Evolutionary conservation across 2,329 filamentous ascomycete genomes (phyloP).

Genomic region (Colletotrichum melonis): DNA sequence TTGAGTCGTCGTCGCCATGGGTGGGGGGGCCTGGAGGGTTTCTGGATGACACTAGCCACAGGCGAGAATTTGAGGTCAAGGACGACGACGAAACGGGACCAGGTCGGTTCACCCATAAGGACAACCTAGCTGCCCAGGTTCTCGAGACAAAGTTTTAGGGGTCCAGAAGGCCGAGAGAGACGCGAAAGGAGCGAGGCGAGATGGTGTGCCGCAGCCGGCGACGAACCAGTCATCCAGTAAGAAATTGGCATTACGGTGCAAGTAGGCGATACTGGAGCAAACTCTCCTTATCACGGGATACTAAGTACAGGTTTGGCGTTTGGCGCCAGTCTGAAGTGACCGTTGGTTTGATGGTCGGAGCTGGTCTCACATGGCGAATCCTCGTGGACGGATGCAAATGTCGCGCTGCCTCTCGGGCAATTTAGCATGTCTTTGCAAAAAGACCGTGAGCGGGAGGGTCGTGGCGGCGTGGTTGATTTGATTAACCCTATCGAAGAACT

Average conservation of each 20-base stretch:
- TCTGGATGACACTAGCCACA: constrained; percentile 4
- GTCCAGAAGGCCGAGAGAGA: constrained; percentile 18
- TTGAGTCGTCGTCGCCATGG: constrained; percentile 11
- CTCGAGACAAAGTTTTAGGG: constrained; percentile 9
- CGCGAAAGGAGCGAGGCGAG: constrained; percentile 14
- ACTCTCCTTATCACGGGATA: constrained; percentile 15
- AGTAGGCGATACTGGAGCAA: constrained; percentile 6
- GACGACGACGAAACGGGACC: neutral
- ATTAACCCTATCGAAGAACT: neutral
- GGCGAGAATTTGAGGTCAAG: neutral
- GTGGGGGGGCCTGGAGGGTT: neutral
- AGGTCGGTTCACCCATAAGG: neutral
- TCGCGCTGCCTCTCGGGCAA: neutral
- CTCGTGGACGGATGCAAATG: constrained; percentile 8
- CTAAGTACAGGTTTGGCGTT: neutral
- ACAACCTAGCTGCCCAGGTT: neutral
- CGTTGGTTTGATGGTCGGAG: constrained; percentile 21
- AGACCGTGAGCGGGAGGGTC: neutral
- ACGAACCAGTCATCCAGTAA: neutral
- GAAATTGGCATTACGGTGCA: neutral
- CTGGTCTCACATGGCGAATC: constrained; percentile 27
- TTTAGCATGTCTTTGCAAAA: neutral
- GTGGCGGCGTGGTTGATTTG: neutral
- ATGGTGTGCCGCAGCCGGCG: neutral
- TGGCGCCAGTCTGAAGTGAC: neutral